These are phyloP conservation scores for Colletotrichum navitas DNA, from an alignment of 2,329 filamentous ascomycete genomes.

Conservation along the genomic window DNA sequence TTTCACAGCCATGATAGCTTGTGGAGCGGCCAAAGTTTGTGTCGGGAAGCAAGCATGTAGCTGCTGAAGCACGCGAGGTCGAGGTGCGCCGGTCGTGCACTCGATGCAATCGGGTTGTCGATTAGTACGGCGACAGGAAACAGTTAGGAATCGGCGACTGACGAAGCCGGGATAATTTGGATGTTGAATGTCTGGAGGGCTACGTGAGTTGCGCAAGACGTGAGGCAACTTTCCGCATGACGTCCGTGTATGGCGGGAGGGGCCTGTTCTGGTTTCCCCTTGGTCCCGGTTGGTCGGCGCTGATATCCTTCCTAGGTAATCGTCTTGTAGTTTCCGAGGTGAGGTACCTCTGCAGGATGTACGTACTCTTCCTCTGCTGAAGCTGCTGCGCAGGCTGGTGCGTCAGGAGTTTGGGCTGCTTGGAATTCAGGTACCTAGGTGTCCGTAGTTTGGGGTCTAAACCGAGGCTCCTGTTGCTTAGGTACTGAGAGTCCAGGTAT, in stretches of 20 bases:
- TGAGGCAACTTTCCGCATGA: constrained; percentile 41
- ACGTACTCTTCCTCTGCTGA: constrained; percentile 2
- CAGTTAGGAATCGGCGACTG: not conserved
- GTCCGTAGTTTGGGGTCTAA: not conserved
- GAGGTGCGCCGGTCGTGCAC: not conserved
- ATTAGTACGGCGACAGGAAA: not conserved
- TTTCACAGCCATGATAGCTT: constrained; percentile 66
- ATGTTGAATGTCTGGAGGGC: constrained; percentile 27
- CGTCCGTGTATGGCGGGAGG: constrained; percentile 40
- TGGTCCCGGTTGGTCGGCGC: constrained; percentile 35
- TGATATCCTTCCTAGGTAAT: not conserved
- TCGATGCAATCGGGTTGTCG: constrained; percentile 1
- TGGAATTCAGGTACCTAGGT: constrained; percentile 1
- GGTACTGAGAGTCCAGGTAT: not conserved
- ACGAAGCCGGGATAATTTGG: constrained; percentile 26
- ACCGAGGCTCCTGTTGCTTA: not conserved
- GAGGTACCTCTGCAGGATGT: constrained; percentile 11
- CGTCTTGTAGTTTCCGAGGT: not conserved
- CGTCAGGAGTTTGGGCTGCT: constrained; percentile 32
- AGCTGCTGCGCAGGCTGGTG: constrained; percentile 14
- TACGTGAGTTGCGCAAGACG: constrained; percentile 38
- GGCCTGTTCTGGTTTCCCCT: constrained; percentile 31
- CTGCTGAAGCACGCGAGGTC: constrained; percentile 14
- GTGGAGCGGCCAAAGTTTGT: constrained; percentile 31
- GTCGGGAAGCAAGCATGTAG: constrained; percentile 34